phyloP scores from a whole-genome alignment of 192 early-diverging fungal species.

The Neocallimastix lanati region DNA sequence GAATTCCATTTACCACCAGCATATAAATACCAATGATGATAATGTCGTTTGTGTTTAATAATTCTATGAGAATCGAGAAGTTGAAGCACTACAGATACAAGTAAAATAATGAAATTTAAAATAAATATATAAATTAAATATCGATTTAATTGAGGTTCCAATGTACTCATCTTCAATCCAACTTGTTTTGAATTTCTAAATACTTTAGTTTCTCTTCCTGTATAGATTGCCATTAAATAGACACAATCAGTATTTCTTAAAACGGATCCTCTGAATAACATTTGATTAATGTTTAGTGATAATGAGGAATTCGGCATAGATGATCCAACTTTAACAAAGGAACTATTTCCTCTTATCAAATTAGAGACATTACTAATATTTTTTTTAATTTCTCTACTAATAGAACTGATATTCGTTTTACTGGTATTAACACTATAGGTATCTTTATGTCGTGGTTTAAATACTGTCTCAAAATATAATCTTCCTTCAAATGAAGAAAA shows the following conservation, averaged over 20 bases:
- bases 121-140: background rate
- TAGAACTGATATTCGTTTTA: background rate
- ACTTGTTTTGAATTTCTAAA: background rate
- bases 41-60: background rate
- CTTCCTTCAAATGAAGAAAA: background rate
- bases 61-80: background rate
- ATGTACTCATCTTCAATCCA: background rate
- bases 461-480: background rate
- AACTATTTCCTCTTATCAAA: background rate
- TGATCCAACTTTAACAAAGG: background rate
- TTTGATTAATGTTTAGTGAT: constrained; percentile 56
- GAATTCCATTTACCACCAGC: background rate
- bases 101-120: background rate
- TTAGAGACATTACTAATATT: background rate
- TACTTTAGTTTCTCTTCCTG: constrained; percentile 25
- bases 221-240: constrained; percentile 46
- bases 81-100: background rate
- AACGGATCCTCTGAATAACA: constrained; percentile 71
- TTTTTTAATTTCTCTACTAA: background rate
- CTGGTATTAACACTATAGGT: background rate
- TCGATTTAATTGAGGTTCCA: background rate
- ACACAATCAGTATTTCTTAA: constrained; percentile 66
- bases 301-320: background rate
- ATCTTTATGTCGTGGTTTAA: background rate
- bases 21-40: background rate